Base-by-base conservation (phyloP, 2,329 filamentous ascomycete genomes). In the Colletotrichum cordylinicola region DNA sequence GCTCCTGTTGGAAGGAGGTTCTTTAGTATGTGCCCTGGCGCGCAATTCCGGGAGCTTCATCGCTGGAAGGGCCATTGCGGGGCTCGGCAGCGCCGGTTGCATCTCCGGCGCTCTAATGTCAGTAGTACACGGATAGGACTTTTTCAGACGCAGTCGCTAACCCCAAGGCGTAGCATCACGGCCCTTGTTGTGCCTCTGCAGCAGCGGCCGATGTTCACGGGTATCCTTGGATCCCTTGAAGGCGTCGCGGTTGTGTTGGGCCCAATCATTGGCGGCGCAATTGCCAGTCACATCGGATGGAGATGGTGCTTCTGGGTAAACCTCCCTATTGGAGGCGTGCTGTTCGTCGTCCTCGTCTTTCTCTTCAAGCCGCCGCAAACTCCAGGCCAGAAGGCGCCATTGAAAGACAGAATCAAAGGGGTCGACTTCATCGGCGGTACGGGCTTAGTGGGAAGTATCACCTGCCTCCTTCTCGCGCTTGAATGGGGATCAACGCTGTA, bases 261-360 rank as follows among this genome's bases (percentile, higher is more conserved):
- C 2, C 70, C 70, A 18, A 58, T 72, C 21, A 67, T 72, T 24
- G 70, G 70, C 8, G 70, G 70, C 18, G 61, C 70, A 8, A 66
- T 72, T 18, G 62, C 70, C 5, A 72, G 60, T 35, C 61, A 58
- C 48, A 43, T 72, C 4, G 29, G 39, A 43, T 70, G 62, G 58
- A 37, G 85, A 67, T 89, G 90, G 90, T 91, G 90, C 79, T 91
- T 91, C 79, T 91, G 88, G 79, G 88, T 91, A 80, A 91, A 91
- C 76, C 85, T 91, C 15, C 90, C 90, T 9, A 85, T 91, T 66
- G 90, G 90, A 18, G 88, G 84, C 39, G 82, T 88, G 21, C 86
- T 87, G 6, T 82, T 88, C 16, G 13, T 87, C 16, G 86, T 87
- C 66, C 85, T 91, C 72, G 80, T 86, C 43, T 81, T 90, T 67